A percentile compares a stretch with the other conserved stretches of the same genome.
These are phyloP conservation scores for Fabrea salina DNA, from an alignment of 169 alveolate genomes.

Conservation along the genomic window DNA sequence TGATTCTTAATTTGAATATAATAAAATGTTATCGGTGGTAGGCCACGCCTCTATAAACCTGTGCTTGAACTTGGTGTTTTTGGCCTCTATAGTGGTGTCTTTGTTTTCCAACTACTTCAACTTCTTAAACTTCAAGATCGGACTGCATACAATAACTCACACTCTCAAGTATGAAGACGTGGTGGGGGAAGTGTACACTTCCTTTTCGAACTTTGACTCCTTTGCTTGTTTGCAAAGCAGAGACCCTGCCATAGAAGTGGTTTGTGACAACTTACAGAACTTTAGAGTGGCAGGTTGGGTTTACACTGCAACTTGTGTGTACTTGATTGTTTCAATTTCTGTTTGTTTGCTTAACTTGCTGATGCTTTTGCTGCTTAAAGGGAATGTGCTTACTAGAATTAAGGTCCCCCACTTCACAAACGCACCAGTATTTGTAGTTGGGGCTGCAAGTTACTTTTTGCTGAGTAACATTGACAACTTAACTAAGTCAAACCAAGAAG, in stretches of 20 bases:
- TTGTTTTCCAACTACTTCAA: not conserved
- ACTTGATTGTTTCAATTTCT: not conserved
- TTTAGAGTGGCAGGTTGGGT: not conserved
- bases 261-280: not conserved
- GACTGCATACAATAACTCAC: not conserved
- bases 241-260: not conserved
- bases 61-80: not conserved
- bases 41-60: not conserved
- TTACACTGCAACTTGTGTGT: no score
- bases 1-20: no score
- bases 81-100: not conserved
- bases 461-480: not conserved
- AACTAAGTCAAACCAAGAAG: not conserved
- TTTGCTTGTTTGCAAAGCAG: constrained; percentile 15
- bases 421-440: not conserved
- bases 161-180: constrained; percentile 18
- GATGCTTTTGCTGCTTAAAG: not conserved
- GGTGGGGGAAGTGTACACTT: not conserved
- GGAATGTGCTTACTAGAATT: not conserved
- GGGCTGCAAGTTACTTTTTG: not conserved
- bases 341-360: not conserved
- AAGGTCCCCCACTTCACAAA: not conserved
- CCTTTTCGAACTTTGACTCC: not conserved
- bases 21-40: not conserved
- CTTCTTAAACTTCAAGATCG: not conserved